These are phyloP conservation scores for Ogataea pignaliae DNA, from an alignment of 805 yeast species.

Conservation along the genomic window DNA sequence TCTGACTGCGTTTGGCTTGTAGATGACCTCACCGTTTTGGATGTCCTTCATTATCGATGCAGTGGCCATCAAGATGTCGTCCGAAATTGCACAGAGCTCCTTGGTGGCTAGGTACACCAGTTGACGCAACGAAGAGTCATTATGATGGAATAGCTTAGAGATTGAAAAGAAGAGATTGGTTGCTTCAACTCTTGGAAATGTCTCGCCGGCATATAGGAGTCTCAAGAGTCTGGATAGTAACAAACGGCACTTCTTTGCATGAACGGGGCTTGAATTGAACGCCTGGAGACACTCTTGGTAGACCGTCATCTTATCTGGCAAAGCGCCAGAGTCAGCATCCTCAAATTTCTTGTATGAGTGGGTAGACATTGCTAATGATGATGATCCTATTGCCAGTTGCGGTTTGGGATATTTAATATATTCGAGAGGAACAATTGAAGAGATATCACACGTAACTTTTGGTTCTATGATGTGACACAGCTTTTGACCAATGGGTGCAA, in stretches of 20 bases:
- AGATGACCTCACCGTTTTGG: constrained; percentile 79
- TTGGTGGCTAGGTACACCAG: constrained; percentile 91
- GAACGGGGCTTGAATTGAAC: constrained; percentile 87
- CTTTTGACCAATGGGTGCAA: too few species aligned
- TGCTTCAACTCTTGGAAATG: constrained; percentile 83
- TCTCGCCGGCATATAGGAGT: constrained; percentile 79
- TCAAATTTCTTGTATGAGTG: constrained; percentile 80
- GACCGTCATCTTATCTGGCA: constrained; percentile 95
- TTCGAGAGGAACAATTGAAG: too few species aligned
- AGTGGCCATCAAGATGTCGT: constrained; percentile 95
- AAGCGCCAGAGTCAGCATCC: constrained; percentile 58
- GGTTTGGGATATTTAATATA: too few species aligned
- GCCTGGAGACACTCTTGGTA: constrained; percentile 92
- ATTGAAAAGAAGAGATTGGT: constrained; percentile 90
- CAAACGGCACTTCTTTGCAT: constrained; percentile 80
- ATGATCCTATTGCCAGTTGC: not conserved
- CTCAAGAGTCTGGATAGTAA: constrained; percentile 80
- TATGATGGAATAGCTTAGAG: constrained; percentile 92
- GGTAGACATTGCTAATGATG: constrained; percentile 59
- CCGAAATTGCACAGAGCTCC: constrained; percentile 78
- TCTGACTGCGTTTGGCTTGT: constrained; percentile 93
- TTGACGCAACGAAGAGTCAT: constrained; percentile 82
- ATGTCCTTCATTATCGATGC: constrained; percentile 98
- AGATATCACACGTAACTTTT: too few species aligned
- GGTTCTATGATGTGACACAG: too few species aligned